Base-by-base conservation (phyloP, 306 rosid genomes). In the Styphnolobium japonicum region DNA sequence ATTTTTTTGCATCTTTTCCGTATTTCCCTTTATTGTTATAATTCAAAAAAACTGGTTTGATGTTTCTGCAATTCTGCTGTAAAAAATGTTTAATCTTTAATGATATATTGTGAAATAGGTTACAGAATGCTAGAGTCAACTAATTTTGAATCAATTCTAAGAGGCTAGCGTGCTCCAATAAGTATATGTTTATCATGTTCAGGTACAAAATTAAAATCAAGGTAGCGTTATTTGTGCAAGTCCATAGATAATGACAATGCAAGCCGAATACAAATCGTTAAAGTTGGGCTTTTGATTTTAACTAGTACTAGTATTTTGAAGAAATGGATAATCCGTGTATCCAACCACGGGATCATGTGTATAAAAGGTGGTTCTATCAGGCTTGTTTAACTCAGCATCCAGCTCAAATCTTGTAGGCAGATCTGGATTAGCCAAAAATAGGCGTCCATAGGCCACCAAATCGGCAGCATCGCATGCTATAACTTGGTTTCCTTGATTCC, bases 381-480 rank as follows among this genome's bases (percentile, higher is more conserved):
- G 85, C 23, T 80, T 14, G 15, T 88, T 90, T 12, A 86, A 34
- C 16, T 82, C 51, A 66, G 86, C 90, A 66, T 78, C 57, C 3
- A 80, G 70, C 29, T 83, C 69, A 61, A 90, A 88, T 61, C 89
- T 88, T 31, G 18, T 51, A 1, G 90, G 88, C 8, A 90, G 71
- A 76, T 90, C 89, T n/a, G 92, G 90, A 77, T 88, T 90, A 0
- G 92, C 90, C 81, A 88, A 67, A 49, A 88, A 88, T 15, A 23
- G 43, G 1, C 89, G 84, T 6, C 94, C 92, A 36, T 60, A 84
- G 8, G 87, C 94, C 4, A 88, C 79, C 40, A 86, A 80, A 80
- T 88, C 89, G 0, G 92, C 84, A 12, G 2, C 67, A 2, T 15
- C 62, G 1, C 7, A 6, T 0, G 77, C 80, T 15, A 90, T 46